These are phyloP conservation scores for Comarum palustre DNA, from an alignment of 306 rosid species.

Conservation along the genomic window DNA sequence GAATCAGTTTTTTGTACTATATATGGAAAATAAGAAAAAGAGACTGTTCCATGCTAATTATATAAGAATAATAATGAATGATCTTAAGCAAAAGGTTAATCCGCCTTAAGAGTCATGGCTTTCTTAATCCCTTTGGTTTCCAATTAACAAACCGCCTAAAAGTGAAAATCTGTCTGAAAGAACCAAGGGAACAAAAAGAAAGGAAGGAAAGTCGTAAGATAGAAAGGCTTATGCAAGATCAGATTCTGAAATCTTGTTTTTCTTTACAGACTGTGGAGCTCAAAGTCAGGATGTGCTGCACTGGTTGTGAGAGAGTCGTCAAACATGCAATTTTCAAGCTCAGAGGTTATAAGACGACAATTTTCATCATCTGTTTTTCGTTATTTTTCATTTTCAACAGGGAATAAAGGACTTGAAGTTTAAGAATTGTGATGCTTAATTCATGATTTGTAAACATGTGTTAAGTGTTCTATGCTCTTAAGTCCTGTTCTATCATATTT, in stretches of 20 bases:
- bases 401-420: neutral
- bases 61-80: constrained; percentile 3
- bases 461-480: neutral
- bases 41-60: neutral
- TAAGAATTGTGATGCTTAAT: neutral
- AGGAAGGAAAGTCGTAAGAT: constrained; percentile 12
- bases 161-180: constrained; percentile 21
- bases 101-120: constrained; percentile 4
- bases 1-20: neutral
- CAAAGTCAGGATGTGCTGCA: constrained; percentile 95
- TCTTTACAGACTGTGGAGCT: constrained; percentile 89
- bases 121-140: constrained; percentile 34
- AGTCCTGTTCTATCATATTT: neutral
- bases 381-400: neutral
- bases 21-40: neutral
- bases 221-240: neutral
- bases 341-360: constrained; percentile 46
- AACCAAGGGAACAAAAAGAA: constrained; percentile 34
- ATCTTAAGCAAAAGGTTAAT: neutral
- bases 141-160: constrained; percentile 5
- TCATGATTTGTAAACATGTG: neutral
- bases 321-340: constrained; percentile 79
- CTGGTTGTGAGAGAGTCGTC: constrained; percentile 88
- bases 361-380: neutral
- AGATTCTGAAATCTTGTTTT: constrained; percentile 29